Conservation (phyloP, 176 grass and related monocot species). For the Avena sativa region DNA sequence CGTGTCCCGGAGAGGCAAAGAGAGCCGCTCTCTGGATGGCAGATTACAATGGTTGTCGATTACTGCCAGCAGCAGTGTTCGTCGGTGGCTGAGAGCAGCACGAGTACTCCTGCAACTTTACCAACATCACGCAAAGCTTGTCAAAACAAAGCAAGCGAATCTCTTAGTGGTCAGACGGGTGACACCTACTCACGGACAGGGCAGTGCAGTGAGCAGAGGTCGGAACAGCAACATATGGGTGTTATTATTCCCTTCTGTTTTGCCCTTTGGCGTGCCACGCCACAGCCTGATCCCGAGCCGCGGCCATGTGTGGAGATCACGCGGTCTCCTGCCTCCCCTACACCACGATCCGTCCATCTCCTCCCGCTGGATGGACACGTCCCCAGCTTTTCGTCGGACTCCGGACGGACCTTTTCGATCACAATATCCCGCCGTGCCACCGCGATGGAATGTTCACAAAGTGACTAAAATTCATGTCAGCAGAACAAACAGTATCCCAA, state of each 20-base stretch:
- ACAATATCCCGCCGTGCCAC: background rate
- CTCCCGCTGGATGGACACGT: background rate
- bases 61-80: background rate
- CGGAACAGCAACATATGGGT: conserved; percentile 7
- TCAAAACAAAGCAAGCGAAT: conserved; percentile 17
- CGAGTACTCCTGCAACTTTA: no score
- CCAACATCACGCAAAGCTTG: no score
- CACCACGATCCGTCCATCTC: background rate
- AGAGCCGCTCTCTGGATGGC: no score
- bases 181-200: background rate
- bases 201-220: background rate
- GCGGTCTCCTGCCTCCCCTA: conserved; percentile 28
- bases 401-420: no score
- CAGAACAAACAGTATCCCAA: no score
- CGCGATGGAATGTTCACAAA: background rate
- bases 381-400: background rate
- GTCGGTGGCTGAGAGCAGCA: no score
- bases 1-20: no score
- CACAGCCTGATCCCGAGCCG: background rate
- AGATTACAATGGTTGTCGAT: background rate
- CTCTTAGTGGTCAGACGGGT: background rate
- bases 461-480: no score
- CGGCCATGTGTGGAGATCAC: conserved; percentile 17
- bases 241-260: background rate
- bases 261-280: background rate